A percentile compares a stretch with the other conserved stretches of the same genome.
Evolutionary conservation across 768 basidiomycete genomes (phyloP).

Genomic region (Lactarius akahatsu): DNA sequence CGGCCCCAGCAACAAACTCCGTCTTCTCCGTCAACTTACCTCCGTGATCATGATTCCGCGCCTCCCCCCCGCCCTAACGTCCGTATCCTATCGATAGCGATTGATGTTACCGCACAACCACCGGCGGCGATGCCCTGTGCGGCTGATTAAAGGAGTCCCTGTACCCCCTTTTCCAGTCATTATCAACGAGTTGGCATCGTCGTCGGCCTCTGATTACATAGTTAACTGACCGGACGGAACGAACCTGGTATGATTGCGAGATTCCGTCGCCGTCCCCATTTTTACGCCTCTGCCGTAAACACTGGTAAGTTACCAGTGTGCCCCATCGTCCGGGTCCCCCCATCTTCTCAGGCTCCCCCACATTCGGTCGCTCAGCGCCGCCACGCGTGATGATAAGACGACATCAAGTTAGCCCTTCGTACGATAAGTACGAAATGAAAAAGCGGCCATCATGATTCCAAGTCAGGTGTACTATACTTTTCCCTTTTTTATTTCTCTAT

Average conservation of each 20-base stretch:
- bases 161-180: background rate
- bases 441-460: background rate
- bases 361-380: background rate
- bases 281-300: background rate
- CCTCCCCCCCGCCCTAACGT: background rate
- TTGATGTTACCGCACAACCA: constrained; percentile 1
- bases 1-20: background rate
- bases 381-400: background rate
- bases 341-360: constrained; percentile 1
- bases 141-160: background rate
- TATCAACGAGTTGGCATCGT: background rate
- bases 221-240: background rate
- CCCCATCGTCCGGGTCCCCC: background rate
- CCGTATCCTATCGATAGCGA: background rate
- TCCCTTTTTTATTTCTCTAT: background rate
- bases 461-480: background rate
- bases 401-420: background rate
- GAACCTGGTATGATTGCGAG: background rate
- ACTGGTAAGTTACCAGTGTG: background rate
- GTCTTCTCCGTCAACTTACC: constrained; percentile 6
- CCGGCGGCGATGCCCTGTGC: background rate
- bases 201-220: background rate
- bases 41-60: background rate
- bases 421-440: background rate
- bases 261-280: background rate